Conservation (phyloP, 176 grass and related monocot genomes). For the Pharus latifolius region DNA sequence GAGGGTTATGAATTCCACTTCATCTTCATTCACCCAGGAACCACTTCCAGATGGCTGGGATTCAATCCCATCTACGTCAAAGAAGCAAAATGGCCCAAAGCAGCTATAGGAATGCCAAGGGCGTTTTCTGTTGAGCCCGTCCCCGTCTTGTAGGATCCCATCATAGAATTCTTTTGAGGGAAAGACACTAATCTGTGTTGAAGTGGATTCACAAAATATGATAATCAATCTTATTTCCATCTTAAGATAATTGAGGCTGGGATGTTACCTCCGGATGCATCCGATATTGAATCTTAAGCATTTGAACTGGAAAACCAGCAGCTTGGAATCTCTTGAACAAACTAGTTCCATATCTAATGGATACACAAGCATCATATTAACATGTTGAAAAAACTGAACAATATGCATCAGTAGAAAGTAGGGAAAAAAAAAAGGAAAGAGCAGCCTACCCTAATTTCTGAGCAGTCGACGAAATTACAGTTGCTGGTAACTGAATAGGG, state of each 20-base stretch:
- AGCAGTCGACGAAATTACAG: slow-evolving; percentile 79
- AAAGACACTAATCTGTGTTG: slow-evolving; percentile 79
- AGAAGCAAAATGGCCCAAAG: slow-evolving; percentile 90
- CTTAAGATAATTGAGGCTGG: slow-evolving; percentile 6
- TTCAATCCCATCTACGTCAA: slow-evolving; percentile 85
- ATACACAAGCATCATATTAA: slow-evolving; percentile 14
- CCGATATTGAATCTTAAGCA: slow-evolving; percentile 96
- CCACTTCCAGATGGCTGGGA: slow-evolving; percentile 67
- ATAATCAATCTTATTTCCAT: neutral
- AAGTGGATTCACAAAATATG: slow-evolving; percentile 10
- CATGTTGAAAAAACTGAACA: slow-evolving; percentile 6
- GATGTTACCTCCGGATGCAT: slow-evolving; percentile 87
- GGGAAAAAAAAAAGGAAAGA: neutral
- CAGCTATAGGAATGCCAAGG: slow-evolving; percentile 70
- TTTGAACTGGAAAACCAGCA: slow-evolving; percentile 91
- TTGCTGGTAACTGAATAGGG: slow-evolving; percentile 89
- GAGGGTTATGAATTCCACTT: slow-evolving; percentile 80
- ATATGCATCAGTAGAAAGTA: neutral
- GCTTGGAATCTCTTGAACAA: slow-evolving; percentile 94
- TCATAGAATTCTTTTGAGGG: slow-evolving; percentile 97
- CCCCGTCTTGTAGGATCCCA: slow-evolving; percentile 63
- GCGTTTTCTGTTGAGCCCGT: slow-evolving; percentile 44
- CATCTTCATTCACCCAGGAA: slow-evolving; percentile 81
- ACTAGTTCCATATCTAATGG: slow-evolving; percentile 72
- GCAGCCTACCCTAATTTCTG: slow-evolving; percentile 71